Conservation (phyloP, 768 basidiomycete species). For the Russula dissimulans region DNA sequence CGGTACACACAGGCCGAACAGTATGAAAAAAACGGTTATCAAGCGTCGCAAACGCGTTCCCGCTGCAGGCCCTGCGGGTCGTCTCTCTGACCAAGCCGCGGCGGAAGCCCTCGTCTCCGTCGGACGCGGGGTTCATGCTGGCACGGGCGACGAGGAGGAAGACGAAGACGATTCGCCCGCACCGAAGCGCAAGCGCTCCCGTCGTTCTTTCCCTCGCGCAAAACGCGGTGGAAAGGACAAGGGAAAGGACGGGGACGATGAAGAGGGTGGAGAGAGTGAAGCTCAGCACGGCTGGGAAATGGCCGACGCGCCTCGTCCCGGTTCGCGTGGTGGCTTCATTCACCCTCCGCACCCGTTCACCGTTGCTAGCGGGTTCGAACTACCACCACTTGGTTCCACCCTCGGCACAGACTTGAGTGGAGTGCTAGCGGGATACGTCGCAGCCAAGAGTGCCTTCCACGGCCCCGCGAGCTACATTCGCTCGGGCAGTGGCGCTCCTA, state of each 20-base stretch:
- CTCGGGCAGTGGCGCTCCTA: constrained; percentile 53
- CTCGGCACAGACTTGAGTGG: constrained; percentile 23
- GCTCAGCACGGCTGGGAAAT: constrained; percentile 15
- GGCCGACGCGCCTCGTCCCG: constrained; percentile 7
- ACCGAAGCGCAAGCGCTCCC: constrained; percentile 51
- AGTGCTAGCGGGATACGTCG: constrained; percentile 9
- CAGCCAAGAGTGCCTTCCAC: constrained; percentile 8
- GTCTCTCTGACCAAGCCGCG: constrained; percentile 77
- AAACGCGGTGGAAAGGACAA: constrained; percentile 19
- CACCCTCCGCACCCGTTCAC: constrained; percentile 14
- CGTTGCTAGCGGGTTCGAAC: constrained; percentile 42
- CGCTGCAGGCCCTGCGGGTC: constrained; percentile 50
- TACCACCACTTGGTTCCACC: constrained; percentile 43
- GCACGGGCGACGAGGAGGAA: constrained; percentile 37
- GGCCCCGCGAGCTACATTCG: constrained; percentile 51
- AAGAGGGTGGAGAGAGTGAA: constrained; percentile 19
- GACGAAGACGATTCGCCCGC: constrained; percentile 32
- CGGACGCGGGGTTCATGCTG: constrained; percentile 40
- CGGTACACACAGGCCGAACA: constrained; percentile 91
- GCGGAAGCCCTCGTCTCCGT: constrained; percentile 85
- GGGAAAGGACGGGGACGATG: constrained; percentile 24
- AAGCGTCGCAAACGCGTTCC: constrained; percentile 97
- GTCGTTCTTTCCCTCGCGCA: constrained; percentile 25
- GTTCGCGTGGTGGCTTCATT: constrained; percentile 14
- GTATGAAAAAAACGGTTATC: constrained; percentile 99